Base-by-base conservation (phyloP, 208 protist genomes). In the Zelonia costaricensis region DNA sequence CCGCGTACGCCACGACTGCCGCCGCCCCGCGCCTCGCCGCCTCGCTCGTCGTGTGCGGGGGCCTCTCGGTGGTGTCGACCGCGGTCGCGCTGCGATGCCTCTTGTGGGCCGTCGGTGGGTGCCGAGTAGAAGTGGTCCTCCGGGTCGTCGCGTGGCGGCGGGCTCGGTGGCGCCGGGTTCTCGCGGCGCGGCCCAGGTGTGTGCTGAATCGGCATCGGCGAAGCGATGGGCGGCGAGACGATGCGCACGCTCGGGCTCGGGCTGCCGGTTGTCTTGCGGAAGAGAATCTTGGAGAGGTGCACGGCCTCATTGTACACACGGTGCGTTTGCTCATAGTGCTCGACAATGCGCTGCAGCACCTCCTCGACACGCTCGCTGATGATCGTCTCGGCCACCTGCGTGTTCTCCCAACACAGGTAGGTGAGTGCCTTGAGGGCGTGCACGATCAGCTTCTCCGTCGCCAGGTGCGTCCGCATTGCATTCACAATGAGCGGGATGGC, bases 361-460 rank as follows among this genome's bases (percentile, higher is more conserved):
- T 86, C 85, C 53, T 93, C 85, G 18, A 93, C 66, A 33, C 73
- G 69, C 60, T 86, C 82, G 42, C 68, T 76, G 55, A 95, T 91
- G 66, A 97, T 97, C 30, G 62, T 77, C 72, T 97, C 79, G 2
- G 88, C 86, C 23, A 95, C 88, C 59, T 86, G 80, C 15, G 76
- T 79, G 69, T 92, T 94, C 65, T 95, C 84, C 92, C 92, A 97
- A 59, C 88, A 97, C 4, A 97, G 67, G 76, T 97, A 97, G 31
- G 92, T 97, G 43, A 97, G 78, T 18, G 92, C 92, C 66, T 95
- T 94, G 52, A 94, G 82, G 40, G 87, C 92, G 63, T 97, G 92
- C n/a, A 92, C 76, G 51, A 94, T 73, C 31, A 97, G 78, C 74
- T 95, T 97, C 64, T 97, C 92, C 40, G 86, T 88, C 4, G 51